A percentile compares a stretch with the other conserved stretches of the same genome.
Evolutionary conservation across 2,329 filamentous ascomycete genomes (phyloP).

Genomic region (Colletotrichum tabaci): DNA sequence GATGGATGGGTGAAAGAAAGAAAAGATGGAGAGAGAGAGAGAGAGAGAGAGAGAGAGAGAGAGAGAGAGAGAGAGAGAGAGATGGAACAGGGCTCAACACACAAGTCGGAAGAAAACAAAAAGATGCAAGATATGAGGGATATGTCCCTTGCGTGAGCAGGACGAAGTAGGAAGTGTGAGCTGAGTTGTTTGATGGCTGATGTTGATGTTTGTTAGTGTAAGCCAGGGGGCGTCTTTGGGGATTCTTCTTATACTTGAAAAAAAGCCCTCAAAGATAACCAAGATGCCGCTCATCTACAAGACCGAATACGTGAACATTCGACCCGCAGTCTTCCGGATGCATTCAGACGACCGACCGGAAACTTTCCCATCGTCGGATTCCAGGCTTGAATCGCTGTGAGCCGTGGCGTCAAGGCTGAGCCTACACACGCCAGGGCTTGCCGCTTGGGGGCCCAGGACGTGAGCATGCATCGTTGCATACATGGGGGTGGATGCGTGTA

Average conservation of each 20-base stretch:
- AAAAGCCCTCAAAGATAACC: neutral
- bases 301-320: neutral
- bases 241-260: constrained; percentile 37
- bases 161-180: neutral
- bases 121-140: too few species aligned
- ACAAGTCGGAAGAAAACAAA: neutral
- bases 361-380: constrained; percentile 20
- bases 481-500: neutral
- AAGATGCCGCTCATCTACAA: neutral
- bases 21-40: neutral
- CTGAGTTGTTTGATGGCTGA: constrained; percentile 2
- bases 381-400: neutral
- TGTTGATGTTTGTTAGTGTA: neutral
- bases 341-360: constrained; percentile 24
- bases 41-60: neutral
- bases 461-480: constrained; percentile 6
- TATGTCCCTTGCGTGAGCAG: too few species aligned
- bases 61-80: neutral
- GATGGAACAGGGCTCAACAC: neutral
- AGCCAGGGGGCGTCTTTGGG: neutral
- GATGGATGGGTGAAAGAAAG: neutral
- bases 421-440: constrained; percentile 17
- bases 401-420: constrained; percentile 27
- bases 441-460: neutral
- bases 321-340: constrained; percentile 1